Base-by-base conservation (phyloP, 129 eudicot genomes). In the Erigeron canadensis region DNA sequence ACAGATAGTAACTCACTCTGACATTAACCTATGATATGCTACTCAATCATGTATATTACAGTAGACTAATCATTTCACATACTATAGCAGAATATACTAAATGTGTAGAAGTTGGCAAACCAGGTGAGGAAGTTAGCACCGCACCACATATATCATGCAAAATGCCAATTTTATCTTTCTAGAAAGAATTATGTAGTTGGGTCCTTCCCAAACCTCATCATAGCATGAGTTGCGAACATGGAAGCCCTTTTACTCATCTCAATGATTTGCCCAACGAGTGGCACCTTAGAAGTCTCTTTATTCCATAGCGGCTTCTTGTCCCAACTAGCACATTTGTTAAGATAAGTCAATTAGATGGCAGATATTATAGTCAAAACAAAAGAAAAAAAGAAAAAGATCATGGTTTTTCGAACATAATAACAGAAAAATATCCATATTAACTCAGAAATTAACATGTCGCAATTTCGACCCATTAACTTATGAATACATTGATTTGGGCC, bases 201-300 rank as follows among this genome's bases (percentile, higher is more conserved):
- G 69, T 87, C 97, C 81, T 90, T 90, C 51, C 97, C 95, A 73
- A 90, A 90, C 80, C 89, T 75, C 97, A 90, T 87, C 82, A 90
- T 7, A 73, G 89, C 89, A 80, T 87, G 97, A 73, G 95, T 90
- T 37, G 82, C 87, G 13, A 90, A 54, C 97, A 90, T 90, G 18
- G 91, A 83, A 11, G 77, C 95, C 78, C 97, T 73, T 41, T 88
- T 81, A 67, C 84, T 44, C 63, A 79, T 57, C 72, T 83, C 91
- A 5, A 78, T 41, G 9, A 85, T 48, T 58, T 78, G 73, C n/a
- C 97, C 97, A 68, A 87, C 80, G 44, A 90, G 65, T 41, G 91
- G 89, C 67, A 79, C 51, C 58, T 72, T 72, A 11, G 88, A 79
- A 11, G 91, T 84, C 55, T 90, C 91, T 67, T 79, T 78, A 37